A percentile compares a stretch with the other conserved stretches of the same genome.
Evolutionary conservation across 805 yeast genomes (phyloP).

Genomic region (Saturnispora serradocipensis): DNA sequence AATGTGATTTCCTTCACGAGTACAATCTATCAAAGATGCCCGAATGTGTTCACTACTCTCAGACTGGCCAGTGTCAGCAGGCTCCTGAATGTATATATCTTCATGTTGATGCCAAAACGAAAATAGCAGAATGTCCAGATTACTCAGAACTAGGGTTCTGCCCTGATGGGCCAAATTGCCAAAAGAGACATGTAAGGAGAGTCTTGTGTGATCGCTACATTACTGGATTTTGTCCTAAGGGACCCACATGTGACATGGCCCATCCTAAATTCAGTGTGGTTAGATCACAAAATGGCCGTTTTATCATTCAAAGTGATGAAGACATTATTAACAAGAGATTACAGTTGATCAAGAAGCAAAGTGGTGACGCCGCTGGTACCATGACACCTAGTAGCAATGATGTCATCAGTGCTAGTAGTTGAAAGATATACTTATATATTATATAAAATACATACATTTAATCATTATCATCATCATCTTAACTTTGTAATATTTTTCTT

Average conservation of each 20-base stretch:
- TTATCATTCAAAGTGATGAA: constrained; percentile 37
- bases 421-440: background rate
- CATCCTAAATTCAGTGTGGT: constrained; percentile 67
- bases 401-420: background rate
- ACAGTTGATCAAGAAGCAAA: constrained; percentile 10
- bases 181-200: constrained; percentile 69
- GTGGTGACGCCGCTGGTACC: background rate
- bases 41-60: constrained; percentile 81
- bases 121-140: constrained; percentile 79
- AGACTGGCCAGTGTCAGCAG: constrained; percentile 82
- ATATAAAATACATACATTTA: background rate
- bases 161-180: constrained; percentile 82
- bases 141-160: constrained; percentile 83
- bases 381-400: background rate
- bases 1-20: constrained; percentile 94
- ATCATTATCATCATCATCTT: background rate
- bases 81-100: constrained; percentile 88
- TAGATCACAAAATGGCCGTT: constrained; percentile 33
- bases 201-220: constrained; percentile 69
- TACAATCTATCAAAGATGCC: constrained; percentile 93
- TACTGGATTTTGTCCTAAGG: constrained; percentile 90
- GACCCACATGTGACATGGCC: constrained; percentile 64
- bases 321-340: constrained; percentile 23
- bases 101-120: constrained; percentile 83
- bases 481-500: constrained; percentile 17